A percentile compares a stretch with the other conserved stretches of the same genome.
Conservation (phyloP, 345 rosid genomes). For the Sisymbrium altissimum region DNA sequence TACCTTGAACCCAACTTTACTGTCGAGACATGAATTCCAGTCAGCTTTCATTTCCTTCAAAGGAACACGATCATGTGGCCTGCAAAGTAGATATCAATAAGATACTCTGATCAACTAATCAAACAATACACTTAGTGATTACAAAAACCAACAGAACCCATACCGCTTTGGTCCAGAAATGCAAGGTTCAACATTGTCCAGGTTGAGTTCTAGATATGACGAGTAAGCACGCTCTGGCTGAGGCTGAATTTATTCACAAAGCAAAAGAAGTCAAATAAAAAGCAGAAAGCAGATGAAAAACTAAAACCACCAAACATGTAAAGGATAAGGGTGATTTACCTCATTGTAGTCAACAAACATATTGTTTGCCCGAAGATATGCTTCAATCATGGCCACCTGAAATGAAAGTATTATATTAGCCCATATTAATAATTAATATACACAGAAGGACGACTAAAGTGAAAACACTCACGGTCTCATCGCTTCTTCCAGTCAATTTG, state of each 20-base stretch:
- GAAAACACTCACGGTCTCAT: constrained; percentile 64
- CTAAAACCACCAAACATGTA: neutral
- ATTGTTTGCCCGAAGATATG: constrained; percentile 79
- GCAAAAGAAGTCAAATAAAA: constrained; percentile 3
- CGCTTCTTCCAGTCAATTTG: constrained; percentile 79
- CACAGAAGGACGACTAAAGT: neutral
- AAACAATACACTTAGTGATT: neutral
- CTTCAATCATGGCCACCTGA: constrained; percentile 62
- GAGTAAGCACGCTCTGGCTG: constrained; percentile 43
- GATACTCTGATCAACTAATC: neutral
- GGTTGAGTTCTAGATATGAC: constrained; percentile 65
- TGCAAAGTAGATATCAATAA: constrained; percentile 33
- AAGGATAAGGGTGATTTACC: constrained; percentile 43
- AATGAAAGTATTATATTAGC: neutral
- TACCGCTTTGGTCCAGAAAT: constrained; percentile 94
- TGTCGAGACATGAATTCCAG: constrained; percentile 87
- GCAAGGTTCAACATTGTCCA: constrained; percentile 82
- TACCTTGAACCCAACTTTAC: constrained; percentile 88
- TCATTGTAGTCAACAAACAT: constrained; percentile 90
- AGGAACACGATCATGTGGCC: constrained; percentile 95
- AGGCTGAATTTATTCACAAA: constrained; percentile 23
- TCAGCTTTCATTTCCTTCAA: constrained; percentile 90
- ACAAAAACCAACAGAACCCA: constrained; percentile 15
- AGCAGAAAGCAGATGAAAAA: neutral
- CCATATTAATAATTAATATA: neutral